Percentiles rank a stretch among this genome's conserved stretches.
phyloP scores from a whole-genome alignment of 2,329 filamentous ascomycete genomes.

The Sclerotiophoma versabilis region DNA sequence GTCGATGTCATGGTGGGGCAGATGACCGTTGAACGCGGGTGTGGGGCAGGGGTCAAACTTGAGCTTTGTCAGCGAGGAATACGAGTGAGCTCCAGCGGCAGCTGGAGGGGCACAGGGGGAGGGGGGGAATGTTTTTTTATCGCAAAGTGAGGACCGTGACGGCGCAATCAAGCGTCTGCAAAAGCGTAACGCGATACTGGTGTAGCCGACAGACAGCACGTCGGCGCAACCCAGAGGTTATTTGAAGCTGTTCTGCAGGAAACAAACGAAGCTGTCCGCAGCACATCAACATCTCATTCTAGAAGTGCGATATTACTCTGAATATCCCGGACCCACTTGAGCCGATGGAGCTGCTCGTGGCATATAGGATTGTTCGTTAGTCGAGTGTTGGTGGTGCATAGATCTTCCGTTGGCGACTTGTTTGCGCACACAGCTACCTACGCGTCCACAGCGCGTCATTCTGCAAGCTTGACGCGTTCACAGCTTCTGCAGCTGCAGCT shows the following conservation, averaged over 20 bases:
- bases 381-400: not conserved
- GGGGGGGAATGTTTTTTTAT: slow-evolving; percentile 12
- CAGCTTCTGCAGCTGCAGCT: not conserved
- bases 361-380: not conserved
- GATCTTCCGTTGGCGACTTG: not conserved
- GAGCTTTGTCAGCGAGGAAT: slow-evolving; percentile 17
- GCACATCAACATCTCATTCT: not conserved
- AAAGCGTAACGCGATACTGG: not conserved
- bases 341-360: slow-evolving; percentile 7
- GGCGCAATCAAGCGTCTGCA: not conserved
- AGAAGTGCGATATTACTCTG: not conserved
- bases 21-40: slow-evolving; percentile 19
- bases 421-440: not conserved
- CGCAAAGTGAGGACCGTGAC: slow-evolving; percentile 30
- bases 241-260: not conserved
- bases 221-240: not conserved
- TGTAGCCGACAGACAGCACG: not conserved
- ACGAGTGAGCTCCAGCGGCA: not conserved
- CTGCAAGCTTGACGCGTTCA: not conserved
- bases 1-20: slow-evolving; percentile 38
- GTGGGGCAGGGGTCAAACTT: slow-evolving; percentile 14
- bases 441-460: slow-evolving; percentile 2
- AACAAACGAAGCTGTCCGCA: not conserved
- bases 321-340: slow-evolving; percentile 2
- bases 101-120: not conserved